Evolutionary conservation across 2,329 filamentous ascomycete species (phyloP).

Genomic region (Sporothrix euskadiensis): DNA sequence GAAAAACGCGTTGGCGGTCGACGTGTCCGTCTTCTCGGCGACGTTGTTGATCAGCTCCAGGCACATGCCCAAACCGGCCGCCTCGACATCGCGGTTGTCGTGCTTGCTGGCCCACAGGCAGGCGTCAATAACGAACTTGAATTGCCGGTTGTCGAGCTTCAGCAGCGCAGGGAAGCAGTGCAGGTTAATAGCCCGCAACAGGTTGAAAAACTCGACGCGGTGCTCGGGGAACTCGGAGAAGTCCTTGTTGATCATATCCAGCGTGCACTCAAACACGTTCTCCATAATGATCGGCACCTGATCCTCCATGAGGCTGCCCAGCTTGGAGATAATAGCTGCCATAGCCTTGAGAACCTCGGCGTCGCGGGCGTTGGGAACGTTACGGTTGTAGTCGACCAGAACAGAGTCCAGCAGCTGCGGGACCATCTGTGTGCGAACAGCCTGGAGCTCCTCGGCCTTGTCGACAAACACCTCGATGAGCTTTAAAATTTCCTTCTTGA

Average conservation of each 20-base stretch:
- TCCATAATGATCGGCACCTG: conserved; percentile 98
- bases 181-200: conserved; percentile 91
- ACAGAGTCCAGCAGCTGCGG: conserved; percentile 94
- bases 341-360: conserved; percentile 96
- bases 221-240: conserved; percentile 99
- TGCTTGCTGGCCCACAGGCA: conserved; percentile 99
- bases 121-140: conserved; percentile 99
- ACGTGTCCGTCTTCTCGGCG: conserved; percentile 81
- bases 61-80: conserved; percentile 96
- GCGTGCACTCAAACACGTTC: conserved; percentile 95
- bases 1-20: conserved; percentile 93
- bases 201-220: conserved; percentile 98
- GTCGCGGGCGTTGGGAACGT: conserved; percentile 92
- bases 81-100: conserved; percentile 96
- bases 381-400: conserved; percentile 93
- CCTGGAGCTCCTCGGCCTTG: conserved; percentile 93
- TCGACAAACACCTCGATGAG: conserved; percentile 98
- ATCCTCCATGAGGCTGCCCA: conserved; percentile 95
- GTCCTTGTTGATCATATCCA: conserved; percentile 99
- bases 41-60: conserved; percentile 97
- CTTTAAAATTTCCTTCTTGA: conserved; percentile 99
- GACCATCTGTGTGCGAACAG: conserved; percentile 90
- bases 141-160: conserved; percentile 91
- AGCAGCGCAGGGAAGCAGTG: conserved; percentile 94
- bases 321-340: conserved; percentile 94